Base-by-base conservation (phyloP, 164 flowering plant genomes). In the Vitis amurensis region DNA sequence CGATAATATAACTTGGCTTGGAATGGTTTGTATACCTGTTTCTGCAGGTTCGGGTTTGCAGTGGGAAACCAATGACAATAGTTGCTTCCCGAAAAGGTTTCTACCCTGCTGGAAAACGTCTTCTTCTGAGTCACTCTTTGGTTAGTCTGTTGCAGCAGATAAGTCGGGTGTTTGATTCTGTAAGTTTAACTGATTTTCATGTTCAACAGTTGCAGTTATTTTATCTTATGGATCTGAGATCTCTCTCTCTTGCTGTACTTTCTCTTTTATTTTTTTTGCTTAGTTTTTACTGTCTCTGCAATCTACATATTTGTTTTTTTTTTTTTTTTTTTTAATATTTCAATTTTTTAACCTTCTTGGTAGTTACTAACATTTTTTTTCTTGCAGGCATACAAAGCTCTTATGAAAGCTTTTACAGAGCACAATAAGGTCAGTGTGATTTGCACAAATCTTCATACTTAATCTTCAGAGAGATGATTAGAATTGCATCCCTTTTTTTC, bases 401-500 rank as follows among this genome's bases (percentile, higher is more conserved):
- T 94, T 16, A 91, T 91, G 88, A 94, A 91, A 83, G 94, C 93
- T 74, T 94, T 89, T 84, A 80, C 83, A 29, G 98, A 90, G 76
- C 98, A 88, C 80, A 94, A 94, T 71, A 94, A 90, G 84, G 98
- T 89, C 75, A 66, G 79, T 77, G 29, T 19, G n/a, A 14, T 27
- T 63, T 11, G 31, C 29, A 19, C 11, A n/a, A 61, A 61, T 13
- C 11, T 52, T 52, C 23, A 59, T 58, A 29, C 12, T 3, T 62
- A 37, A 49, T 57, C 14, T 19, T 48, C 47, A 63, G 15, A 23
- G 52, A 50, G 52, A 29, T 37, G 59, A 47, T 49, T 51, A 48
- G 31, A 31, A 29, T 30, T 11, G 15, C 50, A 44, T 19, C 3
- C 58, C 63, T 19, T 67, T 14, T 13, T 19, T 81, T 76, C 89